Evolutionary conservation across 1,139 yeast genomes (phyloP), one percentile per base, ranked within the genome.

Genomic region (Taiozyma sp.): DNA sequence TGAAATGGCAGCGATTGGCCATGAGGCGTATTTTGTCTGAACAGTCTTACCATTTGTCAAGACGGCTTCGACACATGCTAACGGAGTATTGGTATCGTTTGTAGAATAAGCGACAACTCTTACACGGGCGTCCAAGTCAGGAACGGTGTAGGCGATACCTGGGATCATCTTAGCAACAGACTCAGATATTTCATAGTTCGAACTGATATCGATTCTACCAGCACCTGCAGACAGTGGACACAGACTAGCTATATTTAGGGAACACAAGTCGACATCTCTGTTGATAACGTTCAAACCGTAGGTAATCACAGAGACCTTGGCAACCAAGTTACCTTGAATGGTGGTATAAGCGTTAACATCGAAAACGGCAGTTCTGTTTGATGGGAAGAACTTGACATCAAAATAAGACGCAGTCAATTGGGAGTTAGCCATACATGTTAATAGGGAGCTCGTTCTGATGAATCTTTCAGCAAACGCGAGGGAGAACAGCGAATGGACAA

Each of bases 1-100:
- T 3, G 97, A 81, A 44, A 93, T 79, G 21, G 91, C 95, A 6
- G 97, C 98, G 60, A 93, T 87, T 26, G 96, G 96, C 99, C 99
- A 95, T 9, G 96, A 80, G 6, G 97, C 99, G 60, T 88, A 90
- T 63, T 83, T 83, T 32, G 97, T 90, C 68, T 91, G 96, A 39
- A 93, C 99, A 2, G 99, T 90, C 65, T 88, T 89, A 53, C 93
- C 97, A 68, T 95, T 93, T 32, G 88, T 72, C 54, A 93, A 75
- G 24, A 83, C 77, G 0, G 98, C 97, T 66, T 88, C 91, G 11
- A 95, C 96, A 77, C 99, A 93, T 2, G 99, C 99, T 54, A 91
- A 72, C 2, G 85, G 78, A 7, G 69, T 67, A 16, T 56, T 45
- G 10, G 70, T 65, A 53, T 79, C 79, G 48, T 72, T 70, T 13